Evolutionary conservation across 257 asterid genomes (phyloP).

Genomic region (Cynanchum wilfordii): DNA sequence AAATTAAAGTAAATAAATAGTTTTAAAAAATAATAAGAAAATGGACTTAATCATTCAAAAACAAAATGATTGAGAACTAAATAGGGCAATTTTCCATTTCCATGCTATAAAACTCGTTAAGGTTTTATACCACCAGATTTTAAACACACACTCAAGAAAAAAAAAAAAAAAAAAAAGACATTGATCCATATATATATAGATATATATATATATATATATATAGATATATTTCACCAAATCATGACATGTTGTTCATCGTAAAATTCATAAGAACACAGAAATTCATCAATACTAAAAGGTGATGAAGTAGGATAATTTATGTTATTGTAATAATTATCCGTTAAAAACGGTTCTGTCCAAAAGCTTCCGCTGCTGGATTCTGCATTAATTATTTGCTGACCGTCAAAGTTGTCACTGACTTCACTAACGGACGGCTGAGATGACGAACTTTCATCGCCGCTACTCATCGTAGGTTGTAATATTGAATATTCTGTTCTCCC

Average conservation of each 20-base stretch:
- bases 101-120: no score
- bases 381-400: not conserved
- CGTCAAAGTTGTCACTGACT: not conserved
- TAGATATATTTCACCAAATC: constrained; percentile 14
- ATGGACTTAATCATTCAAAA: no score
- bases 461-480: not conserved
- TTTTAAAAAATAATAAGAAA: no score
- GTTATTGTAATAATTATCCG: constrained; percentile 15
- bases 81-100: no score
- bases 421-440: constrained; percentile 4
- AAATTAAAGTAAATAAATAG: no score
- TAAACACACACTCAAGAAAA: no score
- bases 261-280: constrained; percentile 13
- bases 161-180: no score
- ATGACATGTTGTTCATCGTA: not conserved
- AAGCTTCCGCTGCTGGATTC: constrained; percentile 11
- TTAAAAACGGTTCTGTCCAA: constrained; percentile 25
- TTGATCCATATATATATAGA: no score
- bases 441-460: not conserved
- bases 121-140: no score
- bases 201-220: no score
- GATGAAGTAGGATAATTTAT: constrained; percentile 23
- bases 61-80: no score
- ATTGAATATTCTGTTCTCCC: not conserved
- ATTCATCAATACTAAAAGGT: constrained; percentile 20